Base-by-base conservation (phyloP, 1,284 basidiomycete species). In the Ganoderma multipileum region DNA sequence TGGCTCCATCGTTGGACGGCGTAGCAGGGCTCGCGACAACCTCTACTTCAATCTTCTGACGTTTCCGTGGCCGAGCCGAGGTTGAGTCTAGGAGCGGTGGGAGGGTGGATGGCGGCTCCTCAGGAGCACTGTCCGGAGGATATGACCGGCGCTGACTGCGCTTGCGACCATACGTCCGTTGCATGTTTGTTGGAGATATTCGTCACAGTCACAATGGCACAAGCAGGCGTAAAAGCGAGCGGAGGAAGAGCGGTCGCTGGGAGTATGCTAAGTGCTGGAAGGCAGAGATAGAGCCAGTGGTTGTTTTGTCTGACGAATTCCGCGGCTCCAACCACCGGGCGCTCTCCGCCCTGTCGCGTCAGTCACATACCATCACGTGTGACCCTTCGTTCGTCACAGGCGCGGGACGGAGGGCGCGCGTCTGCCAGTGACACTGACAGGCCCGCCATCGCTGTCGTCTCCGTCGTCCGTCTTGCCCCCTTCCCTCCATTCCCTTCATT, bases 151-250 rank as follows among this genome's bases (percentile, higher is more conserved):
- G 74, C 52, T 73, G 71, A 42, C 73, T 67, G 16, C 67, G 68
- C 67, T 72, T 75, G 38, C 74, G 72, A 50, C 75, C 71, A 55
- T 76, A 76, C 4, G 75, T 76, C 36, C 72, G 69, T 64, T 75
- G 71, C 74, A 75, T 75, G 3, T 16, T 63, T 18, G 44, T 42
- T 14, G 12, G 30, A n/a, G n/a, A 9, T 9, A 28, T 30, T 39
- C 36, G 55, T n/a, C 14, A 33, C 1, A 14, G 52, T 33, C 52
- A 20, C 16, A 33, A 55, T 18, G 18, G 5, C 26, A 9, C 33
- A 18, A 33, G 9, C 16, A 55, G 52, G 18, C 33, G 55, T 12
- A 14, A 11, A 4, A 36, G 30, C 11, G n/a, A 38, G 55, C 33
- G 18, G n/a, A 20, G 23, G 55, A 38, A 14, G 33, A 12, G 55